A percentile compares a stretch with the other conserved stretches of the same genome.
phyloP scores from a whole-genome alignment of 257 asterid genomes.

The Pogostemon cablin region DNA sequence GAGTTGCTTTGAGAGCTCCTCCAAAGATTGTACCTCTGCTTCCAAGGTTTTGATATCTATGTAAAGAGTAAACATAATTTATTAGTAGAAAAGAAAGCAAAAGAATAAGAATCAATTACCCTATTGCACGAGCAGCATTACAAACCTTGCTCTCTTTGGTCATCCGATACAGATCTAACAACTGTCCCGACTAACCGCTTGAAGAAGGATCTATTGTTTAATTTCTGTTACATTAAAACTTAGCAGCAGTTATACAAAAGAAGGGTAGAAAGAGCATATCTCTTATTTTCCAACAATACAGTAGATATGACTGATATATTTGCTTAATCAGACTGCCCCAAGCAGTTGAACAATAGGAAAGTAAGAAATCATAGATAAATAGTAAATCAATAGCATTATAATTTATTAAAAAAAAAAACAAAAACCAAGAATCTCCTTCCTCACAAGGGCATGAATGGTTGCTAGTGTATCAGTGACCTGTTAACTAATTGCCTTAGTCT shows the following conservation, averaged over 20 bases:
- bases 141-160: conserved; percentile 93
- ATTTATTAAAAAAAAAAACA: too few species aligned
- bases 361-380: conserved; percentile 3
- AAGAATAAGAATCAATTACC: conserved; percentile 23
- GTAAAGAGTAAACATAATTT: conserved; percentile 28
- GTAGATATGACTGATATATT: not conserved
- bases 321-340: conserved; percentile 18
- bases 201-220: conserved; percentile 72
- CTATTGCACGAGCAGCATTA: conserved; percentile 23
- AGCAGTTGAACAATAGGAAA: not conserved
- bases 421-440: conserved; percentile 2
- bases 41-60: conserved; percentile 87
- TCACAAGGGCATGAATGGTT: conserved; percentile 2
- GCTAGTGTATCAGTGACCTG: too few species aligned
- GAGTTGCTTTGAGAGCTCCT: conserved; percentile 92
- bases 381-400: conserved; percentile 18
- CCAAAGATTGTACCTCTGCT: conserved; percentile 90
- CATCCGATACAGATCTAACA: conserved; percentile 96
- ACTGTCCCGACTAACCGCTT: conserved; percentile 93
- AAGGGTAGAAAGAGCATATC: conserved; percentile 16
- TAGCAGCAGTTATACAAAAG: conserved; percentile 31
- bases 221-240: conserved; percentile 60
- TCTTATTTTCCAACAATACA: conserved; percentile 18
- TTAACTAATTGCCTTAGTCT: too few species aligned
- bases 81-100: conserved; percentile 19